These are phyloP conservation scores for Choanephora cucurbitarum DNA, from an alignment of 371 early-diverging fungal genomes.

Conservation along the genomic window DNA sequence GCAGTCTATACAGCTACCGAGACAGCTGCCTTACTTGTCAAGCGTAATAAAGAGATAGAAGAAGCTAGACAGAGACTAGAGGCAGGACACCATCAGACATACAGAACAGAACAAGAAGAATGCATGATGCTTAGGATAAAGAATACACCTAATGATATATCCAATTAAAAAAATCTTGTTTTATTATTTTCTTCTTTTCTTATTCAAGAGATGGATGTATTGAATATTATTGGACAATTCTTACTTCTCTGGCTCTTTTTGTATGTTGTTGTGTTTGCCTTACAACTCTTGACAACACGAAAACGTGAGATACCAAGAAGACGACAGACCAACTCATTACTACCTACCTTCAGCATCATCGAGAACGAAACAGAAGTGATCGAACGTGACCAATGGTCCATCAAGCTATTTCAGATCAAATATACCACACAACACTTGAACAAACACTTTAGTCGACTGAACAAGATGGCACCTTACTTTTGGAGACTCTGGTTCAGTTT, in stretches of 20 bases:
- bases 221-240: constrained; percentile 39
- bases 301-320: constrained; percentile 13
- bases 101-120: neutral
- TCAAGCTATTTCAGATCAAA: constrained; percentile 57
- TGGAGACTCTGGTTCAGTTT: constrained; percentile 66
- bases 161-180: too few species aligned
- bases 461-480: constrained; percentile 47
- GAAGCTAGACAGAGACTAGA: constrained; percentile 20
- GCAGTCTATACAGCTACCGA: constrained; percentile 52
- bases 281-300: constrained; percentile 30
- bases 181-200: neutral
- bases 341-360: constrained; percentile 28
- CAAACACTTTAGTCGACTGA: constrained; percentile 46
- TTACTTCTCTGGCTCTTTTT: constrained; percentile 38
- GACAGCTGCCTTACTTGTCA: constrained; percentile 28
- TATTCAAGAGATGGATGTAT: constrained; percentile 30
- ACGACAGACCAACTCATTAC: constrained; percentile 11
- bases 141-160: neutral
- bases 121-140: constrained; percentile 14
- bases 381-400: constrained; percentile 40
- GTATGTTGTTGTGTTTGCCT: constrained; percentile 33
- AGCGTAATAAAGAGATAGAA: constrained; percentile 33
- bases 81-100: neutral
- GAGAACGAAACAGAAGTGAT: constrained; percentile 9
- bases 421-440: constrained; percentile 63